These are phyloP conservation scores for Nannochloris sp. DNA, from an alignment of 139 green algal species.

Conservation along the genomic window DNA sequence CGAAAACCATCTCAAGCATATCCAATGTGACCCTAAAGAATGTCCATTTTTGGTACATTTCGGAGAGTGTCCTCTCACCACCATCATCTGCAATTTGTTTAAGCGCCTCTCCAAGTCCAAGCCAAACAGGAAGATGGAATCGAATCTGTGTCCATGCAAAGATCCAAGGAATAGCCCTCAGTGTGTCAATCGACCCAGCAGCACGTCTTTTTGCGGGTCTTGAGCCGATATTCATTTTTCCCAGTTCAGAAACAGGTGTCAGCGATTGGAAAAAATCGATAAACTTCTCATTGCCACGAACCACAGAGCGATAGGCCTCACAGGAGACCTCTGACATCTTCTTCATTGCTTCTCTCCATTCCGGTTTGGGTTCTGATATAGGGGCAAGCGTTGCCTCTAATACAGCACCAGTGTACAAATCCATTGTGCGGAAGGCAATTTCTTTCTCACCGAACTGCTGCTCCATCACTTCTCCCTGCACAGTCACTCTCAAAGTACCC, in stretches of 20 bases:
- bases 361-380: constrained; percentile 11
- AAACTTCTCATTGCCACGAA: constrained; percentile 59
- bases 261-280: constrained; percentile 81
- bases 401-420: constrained; percentile 81
- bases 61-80: constrained; percentile 47
- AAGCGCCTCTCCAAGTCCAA: constrained; percentile 89
- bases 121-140: constrained; percentile 94
- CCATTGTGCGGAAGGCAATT: constrained; percentile 55
- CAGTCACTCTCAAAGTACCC: constrained; percentile 82
- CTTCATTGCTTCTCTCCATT: constrained; percentile 71
- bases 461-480: constrained; percentile 80
- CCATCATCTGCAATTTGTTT: constrained; percentile 34
- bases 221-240: constrained; percentile 93
- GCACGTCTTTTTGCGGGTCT: constrained; percentile 68
- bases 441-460: constrained; percentile 72
- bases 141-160: constrained; percentile 98
- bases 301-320: constrained; percentile 52
- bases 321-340: constrained; percentile 57
- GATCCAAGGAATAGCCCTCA: constrained; percentile 98
- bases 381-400: constrained; percentile 73
- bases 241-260: constrained; percentile 90
- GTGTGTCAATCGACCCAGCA: constrained; percentile 71
- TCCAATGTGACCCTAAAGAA: constrained; percentile 96
- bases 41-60: constrained; percentile 94
- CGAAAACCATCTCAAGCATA: constrained; percentile 98